These are phyloP conservation scores for Termitomyces sp. DNA, from an alignment of 768 basidiomycete species.

Conservation along the genomic window DNA sequence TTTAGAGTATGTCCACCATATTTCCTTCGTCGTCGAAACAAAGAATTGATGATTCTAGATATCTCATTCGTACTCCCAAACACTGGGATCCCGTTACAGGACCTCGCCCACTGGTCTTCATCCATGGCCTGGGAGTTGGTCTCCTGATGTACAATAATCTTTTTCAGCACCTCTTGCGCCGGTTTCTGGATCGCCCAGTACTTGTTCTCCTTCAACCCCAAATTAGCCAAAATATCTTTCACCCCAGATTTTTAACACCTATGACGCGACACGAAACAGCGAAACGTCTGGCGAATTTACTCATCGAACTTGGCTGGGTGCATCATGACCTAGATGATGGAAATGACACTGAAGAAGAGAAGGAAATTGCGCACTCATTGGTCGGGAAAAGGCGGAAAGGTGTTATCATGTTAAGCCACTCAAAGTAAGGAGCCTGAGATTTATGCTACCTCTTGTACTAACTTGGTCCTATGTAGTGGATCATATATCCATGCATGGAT, in stretches of 20 bases:
- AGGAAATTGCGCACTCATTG: slow-evolving; percentile 17
- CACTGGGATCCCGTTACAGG: slow-evolving; percentile 58
- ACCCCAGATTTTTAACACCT: slow-evolving; percentile 68
- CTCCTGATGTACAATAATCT: slow-evolving; percentile 66
- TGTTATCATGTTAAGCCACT: slow-evolving; percentile 81
- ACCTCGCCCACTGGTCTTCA: slow-evolving; percentile 71
- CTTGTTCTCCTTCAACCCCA: slow-evolving; percentile 79
- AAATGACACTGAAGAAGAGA: slow-evolving; percentile 24
- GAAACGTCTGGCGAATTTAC: slow-evolving; percentile 48
- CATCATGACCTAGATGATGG: slow-evolving; percentile 18
- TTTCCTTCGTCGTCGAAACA: background rate
- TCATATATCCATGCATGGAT: slow-evolving; percentile 89
- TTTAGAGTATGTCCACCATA: slow-evolving; percentile 53
- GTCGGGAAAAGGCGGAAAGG: slow-evolving; percentile 37
- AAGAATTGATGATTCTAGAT: slow-evolving; percentile 36
- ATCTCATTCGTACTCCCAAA: slow-evolving; percentile 67
- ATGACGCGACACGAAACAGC: slow-evolving; percentile 61
- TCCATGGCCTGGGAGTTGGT: slow-evolving; percentile 89
- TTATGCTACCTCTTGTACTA: background rate
- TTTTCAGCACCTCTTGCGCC: slow-evolving; percentile 51
- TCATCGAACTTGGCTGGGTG: slow-evolving; percentile 66
- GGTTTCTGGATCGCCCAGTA: slow-evolving; percentile 65
- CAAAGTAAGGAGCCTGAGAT: slow-evolving; percentile 54
- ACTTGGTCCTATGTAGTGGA: slow-evolving; percentile 40
- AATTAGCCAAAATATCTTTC: slow-evolving; percentile 83